Evolutionary conservation across 176 grass and related monocot species (phyloP).

Genomic region (Chloris gayana): DNA sequence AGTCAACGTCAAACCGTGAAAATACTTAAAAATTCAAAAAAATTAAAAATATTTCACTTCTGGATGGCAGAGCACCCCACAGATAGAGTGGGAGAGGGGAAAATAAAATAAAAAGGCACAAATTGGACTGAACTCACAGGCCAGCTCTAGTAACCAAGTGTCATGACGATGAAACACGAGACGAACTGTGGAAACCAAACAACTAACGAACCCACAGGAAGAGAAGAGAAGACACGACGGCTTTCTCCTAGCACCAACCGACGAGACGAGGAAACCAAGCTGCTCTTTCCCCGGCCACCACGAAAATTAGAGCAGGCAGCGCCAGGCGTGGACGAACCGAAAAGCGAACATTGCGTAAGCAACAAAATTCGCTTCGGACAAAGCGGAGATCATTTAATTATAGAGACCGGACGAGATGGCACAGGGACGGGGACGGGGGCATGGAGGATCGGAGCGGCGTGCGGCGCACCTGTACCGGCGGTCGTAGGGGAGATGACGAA

Average conservation of each 20-base stretch:
- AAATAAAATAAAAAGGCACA: neutral
- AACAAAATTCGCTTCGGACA: neutral
- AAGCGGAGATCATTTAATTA: neutral
- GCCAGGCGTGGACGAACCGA: too few relatives aligned
- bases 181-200: neutral
- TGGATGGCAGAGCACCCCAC: too few relatives aligned
- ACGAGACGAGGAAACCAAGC: neutral
- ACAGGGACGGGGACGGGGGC: neutral
- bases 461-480: slow-evolving; percentile 63
- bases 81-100: too few relatives aligned
- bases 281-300: neutral
- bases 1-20: slow-evolving; percentile 6
- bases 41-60: neutral
- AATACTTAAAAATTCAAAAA: neutral
- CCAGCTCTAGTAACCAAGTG: neutral
- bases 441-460: neutral
- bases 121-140: neutral
- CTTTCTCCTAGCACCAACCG: neutral
- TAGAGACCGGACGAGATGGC: too few relatives aligned
- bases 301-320: neutral
- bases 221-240: neutral
- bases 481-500: slow-evolving; percentile 88
- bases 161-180: neutral
- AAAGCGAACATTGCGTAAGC: slow-evolving; percentile 13
- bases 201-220: neutral